A percentile compares a stretch with the other conserved stretches of the same genome.
Conservation (phyloP, 2,329 filamentous ascomycete genomes). For the Harringtonia lauricola region DNA sequence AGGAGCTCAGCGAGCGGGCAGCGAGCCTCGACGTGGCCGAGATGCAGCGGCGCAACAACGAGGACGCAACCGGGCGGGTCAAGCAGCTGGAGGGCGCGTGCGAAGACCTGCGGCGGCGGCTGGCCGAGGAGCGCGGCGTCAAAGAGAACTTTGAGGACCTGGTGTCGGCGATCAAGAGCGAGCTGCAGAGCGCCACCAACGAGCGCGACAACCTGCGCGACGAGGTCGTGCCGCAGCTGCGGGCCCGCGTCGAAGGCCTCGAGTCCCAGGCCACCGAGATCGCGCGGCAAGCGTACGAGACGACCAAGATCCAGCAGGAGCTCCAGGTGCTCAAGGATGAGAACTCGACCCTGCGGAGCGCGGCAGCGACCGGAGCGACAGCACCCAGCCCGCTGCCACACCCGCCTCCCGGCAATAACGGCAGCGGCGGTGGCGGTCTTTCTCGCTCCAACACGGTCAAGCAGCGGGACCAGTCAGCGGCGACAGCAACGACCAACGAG, state of each 20-base stretch:
- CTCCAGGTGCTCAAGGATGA: constrained; percentile 43
- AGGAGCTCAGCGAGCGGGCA: constrained; percentile 68
- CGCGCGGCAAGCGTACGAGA: constrained; percentile 66
- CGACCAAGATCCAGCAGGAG: constrained; percentile 80
- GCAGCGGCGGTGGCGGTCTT: constrained; percentile 10
- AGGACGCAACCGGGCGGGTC: constrained; percentile 49
- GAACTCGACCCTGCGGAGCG: constrained; percentile 45
- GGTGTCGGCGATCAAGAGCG: constrained; percentile 68
- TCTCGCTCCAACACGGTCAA: constrained; percentile 48
- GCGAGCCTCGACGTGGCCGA: constrained; percentile 47
- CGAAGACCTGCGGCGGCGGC: constrained; percentile 70
- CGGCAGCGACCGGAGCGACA: not conserved
- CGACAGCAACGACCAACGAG: constrained; percentile 27
- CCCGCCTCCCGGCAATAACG: too few species aligned
- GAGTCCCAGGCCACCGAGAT: constrained; percentile 64
- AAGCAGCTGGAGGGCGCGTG: constrained; percentile 70
- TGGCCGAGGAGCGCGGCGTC: constrained; percentile 74
- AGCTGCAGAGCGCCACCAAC: constrained; percentile 71
- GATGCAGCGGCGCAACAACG: constrained; percentile 29
- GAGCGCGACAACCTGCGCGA: constrained; percentile 89
- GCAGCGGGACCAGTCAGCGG: constrained; percentile 18
- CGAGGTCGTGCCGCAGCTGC: constrained; percentile 71
- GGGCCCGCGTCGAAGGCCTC: constrained; percentile 64
- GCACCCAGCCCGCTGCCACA: too few species aligned
- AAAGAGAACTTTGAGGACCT: constrained; percentile 94